A percentile compares a stretch with the other conserved stretches of the same genome.
These are phyloP conservation scores for Magnolia sinica DNA, from an alignment of 164 flowering plant genomes.

Conservation along the genomic window DNA sequence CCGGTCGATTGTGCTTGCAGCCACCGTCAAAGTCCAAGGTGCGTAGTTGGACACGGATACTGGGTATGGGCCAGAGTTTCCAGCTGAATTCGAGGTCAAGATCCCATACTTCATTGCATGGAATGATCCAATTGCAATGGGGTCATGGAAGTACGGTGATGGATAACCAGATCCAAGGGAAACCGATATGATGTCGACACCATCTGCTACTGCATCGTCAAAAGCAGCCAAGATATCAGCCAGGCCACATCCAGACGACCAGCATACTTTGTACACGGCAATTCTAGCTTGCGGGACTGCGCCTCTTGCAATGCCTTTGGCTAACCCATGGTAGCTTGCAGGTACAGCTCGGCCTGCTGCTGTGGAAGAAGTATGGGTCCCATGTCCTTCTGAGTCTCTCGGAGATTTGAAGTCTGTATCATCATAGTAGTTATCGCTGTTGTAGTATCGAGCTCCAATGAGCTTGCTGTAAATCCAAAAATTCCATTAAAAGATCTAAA, in stretches of 20 bases:
- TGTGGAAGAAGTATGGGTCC: conserved; percentile 26
- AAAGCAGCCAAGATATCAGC: conserved; percentile 26
- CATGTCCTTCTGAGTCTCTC: conserved; percentile 22
- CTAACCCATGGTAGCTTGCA: conserved; percentile 19
- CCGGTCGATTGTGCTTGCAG: conserved; percentile 19
- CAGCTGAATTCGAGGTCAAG: conserved; percentile 10
- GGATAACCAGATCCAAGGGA: conserved; percentile 25
- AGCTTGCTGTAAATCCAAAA: conserved; percentile 27
- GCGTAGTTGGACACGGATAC: not conserved
- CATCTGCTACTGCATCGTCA: conserved; percentile 27
- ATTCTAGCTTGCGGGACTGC: conserved; percentile 19
- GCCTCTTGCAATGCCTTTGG: conserved; percentile 20
- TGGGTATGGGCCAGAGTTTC: not conserved
- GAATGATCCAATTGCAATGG: conserved; percentile 46
- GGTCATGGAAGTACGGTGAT: conserved; percentile 27
- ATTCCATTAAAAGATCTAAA: not conserved
- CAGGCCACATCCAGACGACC: conserved; percentile 8
- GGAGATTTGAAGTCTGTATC: conserved; percentile 17
- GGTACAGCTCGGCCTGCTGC: conserved; percentile 19
- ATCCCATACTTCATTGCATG: conserved; percentile 30
- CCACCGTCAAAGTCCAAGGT: conserved; percentile 11
- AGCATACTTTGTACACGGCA: conserved; percentile 26
- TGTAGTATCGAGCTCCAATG: conserved; percentile 32
- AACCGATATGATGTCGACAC: conserved; percentile 23
- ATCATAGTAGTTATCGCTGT: conserved; percentile 5